Base-by-base conservation (phyloP, 2,329 filamentous ascomycete genomes). In the Claviceps sp. region DNA sequence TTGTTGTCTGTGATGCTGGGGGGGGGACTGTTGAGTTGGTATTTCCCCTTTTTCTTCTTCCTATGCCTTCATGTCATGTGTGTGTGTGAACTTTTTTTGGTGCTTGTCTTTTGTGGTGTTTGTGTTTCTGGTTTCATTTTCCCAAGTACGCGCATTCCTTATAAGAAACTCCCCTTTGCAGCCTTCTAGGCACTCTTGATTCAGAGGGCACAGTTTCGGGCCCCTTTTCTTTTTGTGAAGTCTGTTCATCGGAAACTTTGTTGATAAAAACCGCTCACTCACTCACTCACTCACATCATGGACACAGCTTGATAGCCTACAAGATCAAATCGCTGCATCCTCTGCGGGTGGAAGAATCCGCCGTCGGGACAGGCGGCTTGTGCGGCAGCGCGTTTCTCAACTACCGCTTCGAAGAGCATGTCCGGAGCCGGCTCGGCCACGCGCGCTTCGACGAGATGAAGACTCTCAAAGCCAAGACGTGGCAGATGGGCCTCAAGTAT, bases 341-440 rank as follows among this genome's bases (percentile, higher is more conserved):
- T 0, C 68, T 91, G 11, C 74, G 78, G 16, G 83, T 91, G 0
- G 84, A 89, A 59, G 87, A 91, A 63, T 88, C 83, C 1, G 87
- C 85, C 1, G 84, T 89, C 1, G 87, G 87, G 16, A 89, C 85
- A 0, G 87, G 87, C 17, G 85, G 84, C 0, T 70, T 90, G 0
- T 90, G 86, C 58, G 86, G 86, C 6, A 88, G 84, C 55, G 85
- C 84, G 0, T 89, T 91, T 55, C 70, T 91, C 48, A 89, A 90
- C 64, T 89, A 88, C 61, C 72, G 86, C 1, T 90, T 91, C 59
- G 85, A 89, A 63, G 87, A 89, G 61, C 81, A 89, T 60, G 82
- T 90, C 40, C 77, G 79, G 58, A 72, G 68, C 51, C 77, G 85
- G 1, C 76, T 91, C 10, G 87, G 87, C 1, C 73, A 76, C 40